Conservation (phyloP, 1,139 yeast genomes). For the Pichia sp. region DNA sequence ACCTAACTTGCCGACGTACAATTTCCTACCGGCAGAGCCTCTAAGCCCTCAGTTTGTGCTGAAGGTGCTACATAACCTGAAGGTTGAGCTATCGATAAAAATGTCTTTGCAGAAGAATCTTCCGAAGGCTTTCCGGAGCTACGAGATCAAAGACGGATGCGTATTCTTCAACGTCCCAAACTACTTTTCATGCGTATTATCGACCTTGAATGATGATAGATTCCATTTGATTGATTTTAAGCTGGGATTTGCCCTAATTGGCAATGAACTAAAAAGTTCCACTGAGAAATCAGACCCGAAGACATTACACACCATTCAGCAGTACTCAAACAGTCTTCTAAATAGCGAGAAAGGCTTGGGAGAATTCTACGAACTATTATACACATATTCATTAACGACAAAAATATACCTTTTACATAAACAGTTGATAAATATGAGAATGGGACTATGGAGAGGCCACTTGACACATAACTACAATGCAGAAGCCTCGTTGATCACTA, state of each 20-base stretch:
- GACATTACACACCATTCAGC: conserved; percentile 47
- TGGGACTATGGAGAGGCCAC: conserved; percentile 63
- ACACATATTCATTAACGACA: conserved; percentile 67
- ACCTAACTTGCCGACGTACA: conserved; percentile 70
- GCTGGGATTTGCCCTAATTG: conserved; percentile 49
- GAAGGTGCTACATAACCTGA: conserved; percentile 62
- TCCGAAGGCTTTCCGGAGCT: conserved; percentile 60
- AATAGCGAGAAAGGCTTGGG: conserved; percentile 41
- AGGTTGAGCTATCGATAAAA: conserved; percentile 68
- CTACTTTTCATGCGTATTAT: conserved; percentile 69
- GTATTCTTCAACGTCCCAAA: conserved; percentile 60
- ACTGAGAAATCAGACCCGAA: conserved; percentile 31
- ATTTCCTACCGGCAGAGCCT: conserved; percentile 43
- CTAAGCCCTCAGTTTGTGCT: conserved; percentile 57
- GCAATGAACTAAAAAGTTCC: conserved; percentile 30
- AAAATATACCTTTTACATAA: conserved; percentile 67
- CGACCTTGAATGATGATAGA: conserved; percentile 65
- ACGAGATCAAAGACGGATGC: conserved; percentile 69
- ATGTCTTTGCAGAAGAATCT: conserved; percentile 64
- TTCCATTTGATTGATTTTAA: conserved; percentile 75
- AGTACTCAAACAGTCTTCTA: conserved; percentile 52
- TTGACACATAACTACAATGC: conserved; percentile 64
- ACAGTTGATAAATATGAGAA: conserved; percentile 54
- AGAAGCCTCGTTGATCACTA: conserved; percentile 54
- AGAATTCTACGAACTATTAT: conserved; percentile 64